Evolutionary conservation across 2,329 filamentous ascomycete species (phyloP), one percentile per base, ranked within the genome.

Genomic region (Reticulascus tulasneorum): DNA sequence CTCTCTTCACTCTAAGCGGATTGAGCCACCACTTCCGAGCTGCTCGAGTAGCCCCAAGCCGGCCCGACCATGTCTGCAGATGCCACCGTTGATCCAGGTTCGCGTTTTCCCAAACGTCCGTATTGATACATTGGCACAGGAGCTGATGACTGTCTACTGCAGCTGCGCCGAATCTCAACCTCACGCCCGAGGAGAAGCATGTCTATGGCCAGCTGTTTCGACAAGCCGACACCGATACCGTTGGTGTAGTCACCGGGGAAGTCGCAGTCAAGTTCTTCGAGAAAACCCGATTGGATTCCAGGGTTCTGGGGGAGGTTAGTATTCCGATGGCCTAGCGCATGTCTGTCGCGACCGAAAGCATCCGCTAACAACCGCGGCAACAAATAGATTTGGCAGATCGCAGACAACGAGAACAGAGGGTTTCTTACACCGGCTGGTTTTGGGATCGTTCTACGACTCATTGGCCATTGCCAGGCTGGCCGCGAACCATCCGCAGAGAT

Each of bases 181-280:
- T 97, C 48, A 86, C 82, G 20, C 68, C 86, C 31, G 89, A 97
- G 50, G 93, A 98, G 75, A 96, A 94, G 69, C 85, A 88, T 62
- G 79, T 86, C 41, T 98, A 94, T 63, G 87, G 85, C 51, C 88
- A 93, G 63, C 82, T 98, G 46, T 96, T 98, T 67, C 82, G 86
- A 60, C 84, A 89, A 53, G 93, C 93, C 48, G 93, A 98, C 64
- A 85, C 84, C 41, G 93, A 96, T 52, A 85, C 79, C 58, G 83
- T 95, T 39, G 89, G 90, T 37, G 89, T 97, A 47, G 87, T 98
- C 22, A 96, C 93, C 13, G 93, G 93, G 62, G 93, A 98, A 64
- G 77, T 94, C 44, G 93, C 93, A 40, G 90, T 98, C 60, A 87
- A 89, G 60, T 97, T 98, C 71, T 98, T 98, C 58, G 90, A 97